Evolutionary conservation across 2,329 filamentous ascomycete genomes (phyloP).

Genomic region (Aspergillus udagawae): DNA sequence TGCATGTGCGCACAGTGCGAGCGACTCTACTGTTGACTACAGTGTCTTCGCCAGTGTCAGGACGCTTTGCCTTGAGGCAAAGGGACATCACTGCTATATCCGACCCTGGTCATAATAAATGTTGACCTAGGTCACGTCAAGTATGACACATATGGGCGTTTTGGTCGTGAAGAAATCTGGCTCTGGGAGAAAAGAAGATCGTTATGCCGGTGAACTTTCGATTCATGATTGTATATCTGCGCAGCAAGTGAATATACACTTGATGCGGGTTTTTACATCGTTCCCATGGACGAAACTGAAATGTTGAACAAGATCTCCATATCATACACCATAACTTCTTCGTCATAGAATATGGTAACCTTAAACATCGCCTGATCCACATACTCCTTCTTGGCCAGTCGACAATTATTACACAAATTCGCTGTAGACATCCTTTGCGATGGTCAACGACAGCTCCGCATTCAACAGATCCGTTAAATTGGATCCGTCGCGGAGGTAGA

Average conservation of each 20-base stretch:
- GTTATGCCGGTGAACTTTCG: background rate
- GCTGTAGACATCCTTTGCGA: constrained; percentile 42
- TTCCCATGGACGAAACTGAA: background rate
- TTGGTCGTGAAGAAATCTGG: background rate
- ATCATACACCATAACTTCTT: constrained; percentile 2
- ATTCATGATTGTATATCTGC: background rate
- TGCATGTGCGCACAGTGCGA: background rate
- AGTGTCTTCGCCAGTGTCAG: background rate
- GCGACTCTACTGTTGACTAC: background rate
- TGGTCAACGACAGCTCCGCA: constrained; percentile 69
- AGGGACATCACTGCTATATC: background rate
- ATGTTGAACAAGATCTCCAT: background rate
- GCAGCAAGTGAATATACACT: background rate
- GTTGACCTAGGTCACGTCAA: background rate
- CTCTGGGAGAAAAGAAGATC: background rate
- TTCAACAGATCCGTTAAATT: constrained; percentile 69
- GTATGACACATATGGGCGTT: background rate
- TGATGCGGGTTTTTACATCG: background rate
- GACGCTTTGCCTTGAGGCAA: background rate
- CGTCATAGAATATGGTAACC: background rate
- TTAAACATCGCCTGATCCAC: background rate
- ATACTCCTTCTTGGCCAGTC: background rate
- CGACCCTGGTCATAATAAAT: background rate
- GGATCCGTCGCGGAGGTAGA: constrained; percentile 80
- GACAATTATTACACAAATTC: constrained; percentile 18